These are phyloP conservation scores for Solanum hybrid DNA, from an alignment of 305 asterid genomes.

Conservation along the genomic window DNA sequence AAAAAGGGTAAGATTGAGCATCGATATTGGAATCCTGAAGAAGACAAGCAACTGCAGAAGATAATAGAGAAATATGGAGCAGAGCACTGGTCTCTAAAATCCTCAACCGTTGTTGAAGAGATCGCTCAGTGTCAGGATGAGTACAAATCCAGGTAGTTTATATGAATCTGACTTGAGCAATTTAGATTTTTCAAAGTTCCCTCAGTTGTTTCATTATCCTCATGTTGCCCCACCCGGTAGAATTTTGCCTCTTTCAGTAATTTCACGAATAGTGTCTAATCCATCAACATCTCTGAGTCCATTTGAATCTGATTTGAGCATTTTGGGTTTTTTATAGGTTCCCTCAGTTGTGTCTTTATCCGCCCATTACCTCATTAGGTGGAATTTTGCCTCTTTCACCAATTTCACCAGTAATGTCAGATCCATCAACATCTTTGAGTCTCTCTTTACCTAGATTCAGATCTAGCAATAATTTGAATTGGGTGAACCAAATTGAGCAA, in stretches of 20 bases:
- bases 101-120: conserved; percentile 14
- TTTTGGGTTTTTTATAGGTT: too few relatives aligned
- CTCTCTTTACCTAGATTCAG: neutral
- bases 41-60: too few relatives aligned
- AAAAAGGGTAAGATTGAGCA: too few relatives aligned
- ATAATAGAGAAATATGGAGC: too few relatives aligned
- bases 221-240: neutral
- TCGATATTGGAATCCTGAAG: too few relatives aligned
- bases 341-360: neutral
- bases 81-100: neutral
- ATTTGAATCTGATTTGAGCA: neutral
- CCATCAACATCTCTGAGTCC: neutral
- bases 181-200: neutral
- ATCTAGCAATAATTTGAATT: neutral
- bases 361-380: neutral
- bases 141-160: conserved; percentile 16
- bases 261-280: neutral
- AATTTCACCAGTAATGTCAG: neutral
- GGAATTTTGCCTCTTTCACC: too few relatives aligned
- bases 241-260: neutral
- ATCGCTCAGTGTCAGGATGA: conserved; percentile 20
- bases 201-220: neutral
- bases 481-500: neutral
- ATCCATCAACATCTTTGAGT: conserved; percentile 4
- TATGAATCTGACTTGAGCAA: conserved; percentile 19